Evolutionary conservation across 2,329 filamentous ascomycete species (phyloP), one percentile per base, ranked within the genome.

Genomic region (Paradendryphiella salina): DNA sequence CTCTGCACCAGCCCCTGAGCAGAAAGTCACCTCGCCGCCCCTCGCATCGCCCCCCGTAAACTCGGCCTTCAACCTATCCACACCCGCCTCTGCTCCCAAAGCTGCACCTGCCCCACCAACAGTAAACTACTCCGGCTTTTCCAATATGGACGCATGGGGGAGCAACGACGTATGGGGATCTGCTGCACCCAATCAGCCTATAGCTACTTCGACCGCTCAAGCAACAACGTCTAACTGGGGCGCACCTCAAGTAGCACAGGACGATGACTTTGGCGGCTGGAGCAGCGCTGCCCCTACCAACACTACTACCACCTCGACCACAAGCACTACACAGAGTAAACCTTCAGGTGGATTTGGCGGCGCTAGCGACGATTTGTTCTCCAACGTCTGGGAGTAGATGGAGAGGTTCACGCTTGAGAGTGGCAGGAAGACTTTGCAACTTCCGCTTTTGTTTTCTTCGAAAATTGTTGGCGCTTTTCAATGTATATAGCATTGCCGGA

Each of bases 251-350:
- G 88, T 96, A 2, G 82, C 88, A 29, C 88, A 89, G 0, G 93
- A 97, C 64, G 93, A 97, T 73, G 93, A 97, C 69, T 97, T 96
- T 76, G 93, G 93, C 15, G 92, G 93, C 10, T 97, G 93, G 93
- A 85, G 89, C 39, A 95, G 90, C 68, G 84, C 85, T 36, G 77
- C 80, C 76, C 86, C 82, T 63, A 79, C 46, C 5, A 39, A 44
- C 2, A 46, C 75, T 31, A 75, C 79, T 7, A 69, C 74, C 0
- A 69, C 65, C 6, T 63, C 63, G 8, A 55, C 59, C 15, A 59
- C 55, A 3, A 53, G 49, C 1, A 54, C 51, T 3, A 52, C 55
- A n/a, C 37, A 54, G 17, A 74, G 73, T 11, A 75, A 80, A 40
- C 77, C 85, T 28, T 75, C 81, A 20, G 76, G 80, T 17, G 82